A percentile compares a stretch with the other conserved stretches of the same genome.
Evolutionary conservation across 2,329 filamentous ascomycete genomes (phyloP).

Genomic region (Sporothrix pallida): DNA sequence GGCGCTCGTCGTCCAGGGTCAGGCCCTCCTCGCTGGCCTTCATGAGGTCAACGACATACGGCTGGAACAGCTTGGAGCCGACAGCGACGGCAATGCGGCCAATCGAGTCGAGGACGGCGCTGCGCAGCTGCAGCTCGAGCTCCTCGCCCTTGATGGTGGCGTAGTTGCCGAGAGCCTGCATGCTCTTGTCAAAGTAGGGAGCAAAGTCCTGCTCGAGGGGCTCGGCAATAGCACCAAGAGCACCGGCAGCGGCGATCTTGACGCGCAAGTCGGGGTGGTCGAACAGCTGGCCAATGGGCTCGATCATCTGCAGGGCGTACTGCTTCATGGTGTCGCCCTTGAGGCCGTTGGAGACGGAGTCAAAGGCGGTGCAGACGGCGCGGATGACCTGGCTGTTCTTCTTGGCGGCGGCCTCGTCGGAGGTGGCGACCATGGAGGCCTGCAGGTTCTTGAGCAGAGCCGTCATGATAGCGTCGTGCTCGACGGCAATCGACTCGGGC

Average conservation of each 20-base stretch:
- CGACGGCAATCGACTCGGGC: constrained; percentile 83
- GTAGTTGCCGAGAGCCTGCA: constrained; percentile 85
- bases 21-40: constrained; percentile 89
- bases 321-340: constrained; percentile 79
- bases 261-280: constrained; percentile 84
- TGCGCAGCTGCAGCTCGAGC: constrained; percentile 87
- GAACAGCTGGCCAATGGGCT: constrained; percentile 83
- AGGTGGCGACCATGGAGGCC: constrained; percentile 70
- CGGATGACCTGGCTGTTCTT: constrained; percentile 86
- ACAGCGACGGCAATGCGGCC: constrained; percentile 91
- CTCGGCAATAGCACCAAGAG: constrained; percentile 86
- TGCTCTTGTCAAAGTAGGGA: constrained; percentile 90
- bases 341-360: constrained; percentile 86
- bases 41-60: constrained; percentile 90
- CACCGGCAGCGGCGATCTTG: constrained; percentile 86
- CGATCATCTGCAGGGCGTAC: constrained; percentile 83
- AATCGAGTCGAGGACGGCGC: constrained; percentile 89
- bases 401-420: constrained; percentile 68
- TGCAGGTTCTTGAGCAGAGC: constrained; percentile 88
- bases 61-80: constrained; percentile 83
- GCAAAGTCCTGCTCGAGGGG: constrained; percentile 82
- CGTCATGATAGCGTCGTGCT: constrained; percentile 84
- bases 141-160: constrained; percentile 86
- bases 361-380: constrained; percentile 86
- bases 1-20: constrained; percentile 82